These are phyloP conservation scores for Eudorina sp. DNA, from an alignment of 139 green algal species.

Conservation along the genomic window DNA sequence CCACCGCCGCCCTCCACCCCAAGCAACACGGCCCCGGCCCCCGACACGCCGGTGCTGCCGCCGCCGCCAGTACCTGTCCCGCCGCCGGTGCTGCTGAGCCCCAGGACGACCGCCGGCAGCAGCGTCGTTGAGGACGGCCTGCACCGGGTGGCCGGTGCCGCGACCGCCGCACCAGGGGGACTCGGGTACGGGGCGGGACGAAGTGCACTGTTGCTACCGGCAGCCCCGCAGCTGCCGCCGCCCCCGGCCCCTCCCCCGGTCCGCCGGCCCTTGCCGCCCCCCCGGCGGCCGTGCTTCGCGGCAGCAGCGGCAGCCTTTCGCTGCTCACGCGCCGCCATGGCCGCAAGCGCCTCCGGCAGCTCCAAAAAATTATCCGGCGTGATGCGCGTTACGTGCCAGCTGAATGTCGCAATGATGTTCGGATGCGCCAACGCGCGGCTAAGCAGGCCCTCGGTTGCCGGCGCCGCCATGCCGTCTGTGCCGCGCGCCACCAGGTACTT, in stretches of 20 bases:
- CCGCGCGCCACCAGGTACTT: slow-evolving; percentile 23
- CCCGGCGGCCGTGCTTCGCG: background rate
- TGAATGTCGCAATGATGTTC: slow-evolving; percentile 17
- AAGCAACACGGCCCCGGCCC: background rate
- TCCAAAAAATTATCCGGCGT: slow-evolving; percentile 24
- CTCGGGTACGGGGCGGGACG: background rate
- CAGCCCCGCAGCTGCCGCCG: background rate
- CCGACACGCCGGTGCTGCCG: background rate
- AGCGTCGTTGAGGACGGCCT: background rate
- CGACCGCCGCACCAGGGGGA: background rate
- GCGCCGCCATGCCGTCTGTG: slow-evolving; percentile 26
- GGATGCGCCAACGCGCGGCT: slow-evolving; percentile 32
- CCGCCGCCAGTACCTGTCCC: background rate
- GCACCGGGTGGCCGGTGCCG: background rate
- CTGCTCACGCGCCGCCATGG: background rate
- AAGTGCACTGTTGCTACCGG: too few relatives aligned
- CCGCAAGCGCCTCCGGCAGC: background rate
- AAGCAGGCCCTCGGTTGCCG: slow-evolving; percentile 35
- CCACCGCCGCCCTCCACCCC: too few relatives aligned
- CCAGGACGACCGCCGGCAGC: background rate
- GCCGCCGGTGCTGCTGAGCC: background rate
- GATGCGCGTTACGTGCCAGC: slow-evolving; percentile 28
- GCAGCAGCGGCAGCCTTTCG: background rate
- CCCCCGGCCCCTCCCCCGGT: background rate
- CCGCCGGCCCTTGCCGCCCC: background rate